phyloP scores from a whole-genome alignment of 108 stramenopile species.

The Cyclotella atomus region DNA sequence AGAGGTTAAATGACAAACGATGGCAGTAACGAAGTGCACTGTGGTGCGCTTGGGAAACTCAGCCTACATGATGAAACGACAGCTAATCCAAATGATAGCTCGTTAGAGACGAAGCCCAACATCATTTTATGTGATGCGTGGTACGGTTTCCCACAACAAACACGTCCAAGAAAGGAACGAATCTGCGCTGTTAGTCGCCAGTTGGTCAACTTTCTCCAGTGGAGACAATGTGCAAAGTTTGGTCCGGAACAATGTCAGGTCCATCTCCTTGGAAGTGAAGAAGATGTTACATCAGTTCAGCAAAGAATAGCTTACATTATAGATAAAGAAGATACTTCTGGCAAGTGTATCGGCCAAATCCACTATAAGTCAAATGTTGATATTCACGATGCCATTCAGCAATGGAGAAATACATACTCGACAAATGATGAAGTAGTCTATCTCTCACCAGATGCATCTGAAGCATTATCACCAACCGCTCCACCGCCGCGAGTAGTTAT shows the following conservation, averaged over 20 bases:
- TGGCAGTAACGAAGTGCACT: neutral
- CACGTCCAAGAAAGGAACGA: conserved; percentile 71
- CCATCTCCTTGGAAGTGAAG: conserved; percentile 21
- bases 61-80: neutral
- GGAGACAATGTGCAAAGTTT: conserved; percentile 48
- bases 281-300: conserved; percentile 35
- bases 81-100: too few relatives aligned
- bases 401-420: conserved; percentile 11
- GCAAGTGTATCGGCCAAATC: neutral
- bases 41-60: neutral
- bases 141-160: conserved; percentile 83
- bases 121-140: conserved; percentile 77
- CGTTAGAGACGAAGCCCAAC: conserved; percentile 17
- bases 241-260: conserved; percentile 21
- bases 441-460: conserved; percentile 81
- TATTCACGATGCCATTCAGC: conserved; percentile 40
- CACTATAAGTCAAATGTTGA: conserved; percentile 23
- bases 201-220: conserved; percentile 70
- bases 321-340: neutral
- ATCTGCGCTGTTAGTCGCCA: conserved; percentile 73
- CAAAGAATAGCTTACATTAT: conserved; percentile 51
- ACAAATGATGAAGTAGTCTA: conserved; percentile 47
- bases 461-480: conserved; percentile 36
- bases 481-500: conserved; percentile 64
- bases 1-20: neutral